These are phyloP conservation scores for Nelumbo lutea DNA, from an alignment of 164 flowering plant species.

Conservation along the genomic window DNA sequence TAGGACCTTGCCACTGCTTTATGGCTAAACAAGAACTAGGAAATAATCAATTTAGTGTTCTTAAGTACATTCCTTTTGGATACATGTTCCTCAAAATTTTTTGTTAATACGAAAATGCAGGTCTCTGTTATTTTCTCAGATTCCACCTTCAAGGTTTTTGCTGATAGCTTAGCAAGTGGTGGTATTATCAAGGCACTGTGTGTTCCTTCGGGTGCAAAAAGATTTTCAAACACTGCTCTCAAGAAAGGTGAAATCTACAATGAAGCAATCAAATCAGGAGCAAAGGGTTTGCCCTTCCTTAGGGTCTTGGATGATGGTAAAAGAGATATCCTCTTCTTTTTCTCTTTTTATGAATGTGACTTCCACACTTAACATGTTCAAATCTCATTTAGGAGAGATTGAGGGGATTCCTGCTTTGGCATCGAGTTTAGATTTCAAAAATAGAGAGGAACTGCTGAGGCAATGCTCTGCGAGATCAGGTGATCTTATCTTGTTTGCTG, in stretches of 20 bases:
- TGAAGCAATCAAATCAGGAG: constrained; percentile 88
- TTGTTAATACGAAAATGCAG: constrained; percentile 37
- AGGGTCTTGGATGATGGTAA: constrained; percentile 77
- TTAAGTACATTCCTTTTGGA: neutral
- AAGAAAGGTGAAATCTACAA: constrained; percentile 83
- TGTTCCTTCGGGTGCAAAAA: constrained; percentile 72
- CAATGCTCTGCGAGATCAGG: constrained; percentile 62
- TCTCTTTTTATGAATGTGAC: neutral
- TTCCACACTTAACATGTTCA: constrained; percentile 6
- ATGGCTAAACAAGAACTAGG: neutral
- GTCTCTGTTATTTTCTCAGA: constrained; percentile 63
- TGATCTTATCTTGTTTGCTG: constrained; percentile 89
- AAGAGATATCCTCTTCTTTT: neutral
- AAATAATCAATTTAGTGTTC: neutral
- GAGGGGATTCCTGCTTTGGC: constrained; percentile 83
- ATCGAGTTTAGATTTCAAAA: constrained; percentile 50
- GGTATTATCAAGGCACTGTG: constrained; percentile 74
- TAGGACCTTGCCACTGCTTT: neutral
- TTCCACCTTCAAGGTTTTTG: constrained; percentile 73
- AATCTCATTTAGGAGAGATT: constrained; percentile 37
- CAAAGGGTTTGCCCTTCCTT: constrained; percentile 91
- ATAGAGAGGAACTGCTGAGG: constrained; percentile 43
- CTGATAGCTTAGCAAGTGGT: constrained; percentile 63
- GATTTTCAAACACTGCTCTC: constrained; percentile 77
- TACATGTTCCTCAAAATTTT: neutral